Conservation (phyloP, 2,329 filamentous ascomycete genomes). For the Cercospora sp. region DNA sequence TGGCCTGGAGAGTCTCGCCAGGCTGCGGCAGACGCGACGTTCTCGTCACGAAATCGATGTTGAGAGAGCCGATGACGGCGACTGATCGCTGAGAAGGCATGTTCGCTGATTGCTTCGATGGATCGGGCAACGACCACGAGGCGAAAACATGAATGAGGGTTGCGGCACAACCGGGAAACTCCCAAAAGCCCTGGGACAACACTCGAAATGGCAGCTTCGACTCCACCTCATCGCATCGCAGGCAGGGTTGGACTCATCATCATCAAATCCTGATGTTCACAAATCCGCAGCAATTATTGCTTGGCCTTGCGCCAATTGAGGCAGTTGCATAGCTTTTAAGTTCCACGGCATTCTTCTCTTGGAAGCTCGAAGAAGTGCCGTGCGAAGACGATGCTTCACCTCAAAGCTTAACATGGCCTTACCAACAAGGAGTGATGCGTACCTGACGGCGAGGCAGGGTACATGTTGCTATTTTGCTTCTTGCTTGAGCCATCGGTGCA, state of each 20-base stretch:
- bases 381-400: neutral
- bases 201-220: neutral
- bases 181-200: slow-evolving; percentile 5
- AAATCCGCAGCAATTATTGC: neutral
- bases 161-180: neutral
- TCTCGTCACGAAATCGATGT: slow-evolving; percentile 88
- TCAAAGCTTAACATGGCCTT: neutral
- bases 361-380: neutral
- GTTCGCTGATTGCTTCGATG: neutral
- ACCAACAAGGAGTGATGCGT: neutral
- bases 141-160: neutral
- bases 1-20: slow-evolving; percentile 84
- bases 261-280: neutral
- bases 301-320: neutral
- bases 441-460: neutral
- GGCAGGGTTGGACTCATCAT: neutral
- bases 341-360: neutral
- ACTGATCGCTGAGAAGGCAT: slow-evolving; percentile 43
- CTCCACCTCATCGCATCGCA: neutral
- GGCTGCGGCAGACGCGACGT: slow-evolving; percentile 78
- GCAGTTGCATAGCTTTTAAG: neutral
- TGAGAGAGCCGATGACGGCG: slow-evolving; percentile 86
- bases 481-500: neutral
- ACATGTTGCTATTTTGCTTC: neutral
- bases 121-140: neutral